Conservation (phyloP, 257 asterid genomes). For the Penstemon newberryi region DNA sequence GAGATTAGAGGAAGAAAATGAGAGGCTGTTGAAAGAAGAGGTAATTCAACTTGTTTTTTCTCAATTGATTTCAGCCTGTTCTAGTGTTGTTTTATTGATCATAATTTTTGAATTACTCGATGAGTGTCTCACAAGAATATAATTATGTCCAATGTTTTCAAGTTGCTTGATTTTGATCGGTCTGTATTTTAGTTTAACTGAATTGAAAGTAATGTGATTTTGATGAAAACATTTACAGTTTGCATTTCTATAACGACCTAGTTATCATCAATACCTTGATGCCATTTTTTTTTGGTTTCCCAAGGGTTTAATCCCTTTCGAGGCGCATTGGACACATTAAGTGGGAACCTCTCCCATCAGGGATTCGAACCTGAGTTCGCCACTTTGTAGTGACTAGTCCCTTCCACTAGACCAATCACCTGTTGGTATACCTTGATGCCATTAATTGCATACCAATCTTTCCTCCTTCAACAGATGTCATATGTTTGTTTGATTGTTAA, state of each 20-base stretch:
- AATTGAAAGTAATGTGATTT: neutral
- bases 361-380: too few species aligned
- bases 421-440: neutral
- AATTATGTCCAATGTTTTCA: neutral
- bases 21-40: conserved; percentile 65
- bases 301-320: too few species aligned
- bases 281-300: too few species aligned
- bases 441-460: conserved; percentile 6
- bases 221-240: neutral
- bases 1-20: conserved; percentile 84
- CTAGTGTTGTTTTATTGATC: conserved; percentile 2
- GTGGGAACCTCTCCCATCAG: too few species aligned
- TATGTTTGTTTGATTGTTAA: neutral
- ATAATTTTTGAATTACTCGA: conserved; percentile 15
- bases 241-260: neutral
- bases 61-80: conserved; percentile 5
- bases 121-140: neutral
- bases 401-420: too few species aligned
- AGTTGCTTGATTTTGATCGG: conserved; percentile 1
- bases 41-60: conserved; percentile 36
- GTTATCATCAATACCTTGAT: neutral
- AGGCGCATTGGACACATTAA: too few species aligned
- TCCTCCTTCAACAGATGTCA: neutral
- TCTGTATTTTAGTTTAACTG: conserved; percentile 11
- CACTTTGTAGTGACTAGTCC: too few species aligned